Evolutionary conservation across 768 basidiomycete species (phyloP).

Genomic region (Mycena olivaceomarginata): DNA sequence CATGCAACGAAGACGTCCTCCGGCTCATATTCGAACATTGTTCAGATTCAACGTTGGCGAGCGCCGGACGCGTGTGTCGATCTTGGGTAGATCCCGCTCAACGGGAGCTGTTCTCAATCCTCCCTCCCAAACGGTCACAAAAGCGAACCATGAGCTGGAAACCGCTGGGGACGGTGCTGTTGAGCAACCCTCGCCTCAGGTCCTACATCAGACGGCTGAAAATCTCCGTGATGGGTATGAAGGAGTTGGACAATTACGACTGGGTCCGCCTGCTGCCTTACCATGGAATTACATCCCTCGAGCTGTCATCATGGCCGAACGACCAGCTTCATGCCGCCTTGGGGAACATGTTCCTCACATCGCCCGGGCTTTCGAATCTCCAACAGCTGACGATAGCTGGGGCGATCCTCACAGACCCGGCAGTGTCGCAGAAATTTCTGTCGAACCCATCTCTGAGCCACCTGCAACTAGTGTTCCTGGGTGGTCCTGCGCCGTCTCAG

Average conservation of each 20-base stretch:
- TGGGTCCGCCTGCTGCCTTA: neutral
- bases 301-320: neutral
- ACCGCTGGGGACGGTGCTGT: neutral
- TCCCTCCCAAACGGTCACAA: neutral
- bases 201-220: neutral
- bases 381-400: neutral
- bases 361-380: neutral
- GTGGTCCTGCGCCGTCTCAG: neutral
- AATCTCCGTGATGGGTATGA: neutral
- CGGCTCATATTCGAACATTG: constrained; percentile 10
- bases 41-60: neutral
- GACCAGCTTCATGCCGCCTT: neutral
- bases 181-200: neutral
- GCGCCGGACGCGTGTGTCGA: neutral
- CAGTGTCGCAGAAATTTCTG: neutral
- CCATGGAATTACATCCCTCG: neutral
- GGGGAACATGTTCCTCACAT: neutral
- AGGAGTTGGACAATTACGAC: neutral
- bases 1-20: constrained; percentile 5
- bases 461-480: constrained; percentile 4
- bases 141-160: neutral
- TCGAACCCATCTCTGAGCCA: neutral
- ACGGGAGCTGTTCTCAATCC: neutral
- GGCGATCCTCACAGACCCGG: neutral
- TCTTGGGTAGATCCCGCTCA: neutral